Percentiles rank a stretch among this genome's conserved stretches.
Conservation (phyloP, 2,329 filamentous ascomycete species). For the Ceratocystis albifundus region DNA sequence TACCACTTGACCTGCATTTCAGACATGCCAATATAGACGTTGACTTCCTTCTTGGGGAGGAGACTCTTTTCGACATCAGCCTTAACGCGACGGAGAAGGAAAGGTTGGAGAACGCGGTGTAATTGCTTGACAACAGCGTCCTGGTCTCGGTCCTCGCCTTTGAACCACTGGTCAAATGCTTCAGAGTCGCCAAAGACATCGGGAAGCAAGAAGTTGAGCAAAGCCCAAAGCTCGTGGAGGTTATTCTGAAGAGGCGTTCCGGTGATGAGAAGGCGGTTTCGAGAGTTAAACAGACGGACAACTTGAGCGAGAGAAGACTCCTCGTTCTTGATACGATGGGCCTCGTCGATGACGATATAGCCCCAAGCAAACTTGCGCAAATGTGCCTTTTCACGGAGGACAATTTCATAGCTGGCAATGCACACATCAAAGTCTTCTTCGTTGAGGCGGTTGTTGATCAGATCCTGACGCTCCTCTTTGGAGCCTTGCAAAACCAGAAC, state of each 20-base stretch:
- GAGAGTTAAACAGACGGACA: conserved; percentile 88
- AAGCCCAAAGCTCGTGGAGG: conserved; percentile 90
- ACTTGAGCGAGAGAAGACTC: conserved; percentile 94
- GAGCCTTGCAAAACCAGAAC: conserved; percentile 87
- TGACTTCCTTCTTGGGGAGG: conserved; percentile 92
- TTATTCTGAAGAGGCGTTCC: conserved; percentile 97
- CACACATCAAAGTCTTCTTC: conserved; percentile 96
- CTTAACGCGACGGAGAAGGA: conserved; percentile 91
- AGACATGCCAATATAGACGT: conserved; percentile 94
- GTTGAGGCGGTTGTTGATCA: conserved; percentile 85
- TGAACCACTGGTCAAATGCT: conserved; percentile 98
- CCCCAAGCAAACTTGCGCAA: conserved; percentile 98
- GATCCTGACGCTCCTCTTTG: conserved; percentile 78
- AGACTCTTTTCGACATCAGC: conserved; percentile 96
- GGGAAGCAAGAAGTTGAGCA: conserved; percentile 94
- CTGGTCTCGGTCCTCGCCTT: conserved; percentile 75
- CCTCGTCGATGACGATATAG: conserved; percentile 97
- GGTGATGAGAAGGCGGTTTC: conserved; percentile 89
- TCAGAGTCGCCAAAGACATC: conserved; percentile 96
- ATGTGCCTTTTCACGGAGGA: conserved; percentile 85
- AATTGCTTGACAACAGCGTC: conserved; percentile 93
- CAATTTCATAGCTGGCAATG: conserved; percentile 98
- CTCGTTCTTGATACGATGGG: conserved; percentile 98
- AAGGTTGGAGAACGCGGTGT: conserved; percentile 83
- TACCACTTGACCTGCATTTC: conserved; percentile 99